Conservation (phyloP, 2,329 filamentous ascomycete species). For the Orbilia brochopaga region DNA sequence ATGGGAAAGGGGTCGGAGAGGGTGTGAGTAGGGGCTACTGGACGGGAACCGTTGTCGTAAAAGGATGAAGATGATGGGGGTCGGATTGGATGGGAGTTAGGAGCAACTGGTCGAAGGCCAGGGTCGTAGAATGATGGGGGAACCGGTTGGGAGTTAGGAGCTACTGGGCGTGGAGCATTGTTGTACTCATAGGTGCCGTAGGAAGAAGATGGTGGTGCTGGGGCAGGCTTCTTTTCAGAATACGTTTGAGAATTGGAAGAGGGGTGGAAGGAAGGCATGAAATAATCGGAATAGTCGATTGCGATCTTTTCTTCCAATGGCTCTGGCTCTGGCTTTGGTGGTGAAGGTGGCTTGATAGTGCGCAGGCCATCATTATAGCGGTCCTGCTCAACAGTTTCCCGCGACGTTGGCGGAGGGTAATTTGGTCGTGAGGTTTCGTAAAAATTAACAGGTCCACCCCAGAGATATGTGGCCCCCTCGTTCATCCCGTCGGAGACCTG, state of each 20-base stretch:
- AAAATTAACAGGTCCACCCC: constrained; percentile 32
- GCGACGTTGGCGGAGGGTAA: constrained; percentile 21
- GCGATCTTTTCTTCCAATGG: constrained; percentile 34
- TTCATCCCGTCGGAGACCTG: constrained; percentile 23
- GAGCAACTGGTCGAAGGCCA: no score
- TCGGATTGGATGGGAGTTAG: no score
- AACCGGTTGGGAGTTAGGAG: constrained; percentile 11
- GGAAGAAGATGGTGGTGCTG: constrained; percentile 1
- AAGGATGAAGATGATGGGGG: constrained; percentile 9
- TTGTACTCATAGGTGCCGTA: constrained; percentile 1
- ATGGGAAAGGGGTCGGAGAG: constrained; percentile 48
- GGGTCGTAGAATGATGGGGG: no score
- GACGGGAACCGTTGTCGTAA: constrained; percentile 6
- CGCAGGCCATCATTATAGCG: constrained; percentile 29
- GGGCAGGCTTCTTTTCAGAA: constrained; percentile 1
- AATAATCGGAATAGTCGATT: constrained; percentile 45
- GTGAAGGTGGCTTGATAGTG: constrained; percentile 5
- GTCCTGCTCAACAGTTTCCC: constrained; percentile 26
- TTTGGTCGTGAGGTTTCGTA: constrained; percentile 43
- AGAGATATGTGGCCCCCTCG: constrained; percentile 23
- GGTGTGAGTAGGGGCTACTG: constrained; percentile 25
- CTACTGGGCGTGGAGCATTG: constrained; percentile 10
- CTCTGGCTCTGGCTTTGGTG: constrained; percentile 14
- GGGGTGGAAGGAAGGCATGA: constrained; percentile 30
- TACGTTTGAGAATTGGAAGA: constrained; percentile 6